Percentiles rank a stretch among this genome's conserved stretches.
These are phyloP conservation scores for Candida arabinofermentans DNA, from an alignment of 805 yeast genomes.

Conservation along the genomic window DNA sequence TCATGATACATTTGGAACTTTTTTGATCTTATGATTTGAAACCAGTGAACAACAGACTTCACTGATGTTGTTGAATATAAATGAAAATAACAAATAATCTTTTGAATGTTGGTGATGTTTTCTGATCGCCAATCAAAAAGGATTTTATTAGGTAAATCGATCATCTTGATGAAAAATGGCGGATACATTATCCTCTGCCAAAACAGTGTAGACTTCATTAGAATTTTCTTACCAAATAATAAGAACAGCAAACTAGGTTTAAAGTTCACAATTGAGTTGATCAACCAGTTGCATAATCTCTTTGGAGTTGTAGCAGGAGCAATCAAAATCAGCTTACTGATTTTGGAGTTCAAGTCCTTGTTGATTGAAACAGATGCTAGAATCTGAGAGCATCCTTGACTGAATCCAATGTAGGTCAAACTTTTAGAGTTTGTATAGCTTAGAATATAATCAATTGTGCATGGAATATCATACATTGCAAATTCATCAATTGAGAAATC, in stretches of 20 bases:
- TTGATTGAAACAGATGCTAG: conserved; percentile 77
- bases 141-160: conserved; percentile 63
- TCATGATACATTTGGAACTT: conserved; percentile 91
- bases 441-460: conserved; percentile 72
- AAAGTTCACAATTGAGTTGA: conserved; percentile 72
- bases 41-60: conserved; percentile 94
- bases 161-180: conserved; percentile 63
- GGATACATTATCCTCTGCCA: conserved; percentile 82
- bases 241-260: conserved; percentile 70
- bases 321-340: conserved; percentile 46
- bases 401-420: conserved; percentile 80
- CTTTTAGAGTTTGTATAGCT: conserved; percentile 38
- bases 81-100: conserved; percentile 77
- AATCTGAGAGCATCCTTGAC: conserved; percentile 95
- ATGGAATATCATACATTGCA: conserved; percentile 87
- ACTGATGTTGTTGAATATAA: conserved; percentile 89
- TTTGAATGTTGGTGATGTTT: conserved; percentile 72
- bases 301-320: conserved; percentile 96
- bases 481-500: conserved; percentile 90
- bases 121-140: conserved; percentile 77
- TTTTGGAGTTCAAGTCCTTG: conserved; percentile 58
- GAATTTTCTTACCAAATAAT: conserved; percentile 69
- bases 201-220: conserved; percentile 56
- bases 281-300: conserved; percentile 71
- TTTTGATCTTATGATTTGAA: conserved; percentile 75